These are phyloP conservation scores for Rhododendron griersonianum DNA, from an alignment of 148 eudicot genomes.

Conservation along the genomic window DNA sequence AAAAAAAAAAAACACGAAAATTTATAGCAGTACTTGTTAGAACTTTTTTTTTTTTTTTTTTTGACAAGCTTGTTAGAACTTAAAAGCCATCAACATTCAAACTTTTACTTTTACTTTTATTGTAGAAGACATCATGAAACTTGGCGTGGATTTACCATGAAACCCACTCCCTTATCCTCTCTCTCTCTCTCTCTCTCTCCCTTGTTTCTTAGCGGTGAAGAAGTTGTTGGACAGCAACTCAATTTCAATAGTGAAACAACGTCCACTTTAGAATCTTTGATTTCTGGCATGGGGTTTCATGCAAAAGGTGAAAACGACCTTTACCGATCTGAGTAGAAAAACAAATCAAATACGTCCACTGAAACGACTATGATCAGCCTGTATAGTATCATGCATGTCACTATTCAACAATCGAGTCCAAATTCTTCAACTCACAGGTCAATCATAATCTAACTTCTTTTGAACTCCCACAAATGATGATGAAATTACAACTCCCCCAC, in stretches of 20 bases:
- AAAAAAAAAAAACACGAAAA: too few relatives aligned
- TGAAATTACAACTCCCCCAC: not conserved
- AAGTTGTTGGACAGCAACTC: not conserved
- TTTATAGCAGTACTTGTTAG: too few relatives aligned
- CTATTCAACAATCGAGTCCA: not conserved
- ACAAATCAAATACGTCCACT: not conserved
- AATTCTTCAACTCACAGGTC: not conserved
- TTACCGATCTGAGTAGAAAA: not conserved
- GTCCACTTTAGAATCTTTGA: not conserved
- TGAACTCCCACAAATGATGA: not conserved
- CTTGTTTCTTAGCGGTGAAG: constrained; percentile 1
- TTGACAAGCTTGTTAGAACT: too few relatives aligned
- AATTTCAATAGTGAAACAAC: not conserved
- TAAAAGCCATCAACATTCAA: too few relatives aligned
- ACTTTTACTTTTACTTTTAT: too few relatives aligned
- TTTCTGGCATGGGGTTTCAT: not conserved
- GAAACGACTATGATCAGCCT: not conserved
- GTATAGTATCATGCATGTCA: not conserved
- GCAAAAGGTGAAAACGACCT: not conserved
- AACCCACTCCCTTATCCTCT: too few relatives aligned
- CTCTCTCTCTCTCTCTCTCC: not conserved
- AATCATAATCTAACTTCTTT: not conserved
- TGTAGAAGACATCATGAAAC: too few relatives aligned
- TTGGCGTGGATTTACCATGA: too few relatives aligned
- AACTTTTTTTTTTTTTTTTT: too few relatives aligned